These are phyloP conservation scores for Fusarium miscanthi DNA, from an alignment of 2,329 filamentous ascomycete species.

Conservation along the genomic window DNA sequence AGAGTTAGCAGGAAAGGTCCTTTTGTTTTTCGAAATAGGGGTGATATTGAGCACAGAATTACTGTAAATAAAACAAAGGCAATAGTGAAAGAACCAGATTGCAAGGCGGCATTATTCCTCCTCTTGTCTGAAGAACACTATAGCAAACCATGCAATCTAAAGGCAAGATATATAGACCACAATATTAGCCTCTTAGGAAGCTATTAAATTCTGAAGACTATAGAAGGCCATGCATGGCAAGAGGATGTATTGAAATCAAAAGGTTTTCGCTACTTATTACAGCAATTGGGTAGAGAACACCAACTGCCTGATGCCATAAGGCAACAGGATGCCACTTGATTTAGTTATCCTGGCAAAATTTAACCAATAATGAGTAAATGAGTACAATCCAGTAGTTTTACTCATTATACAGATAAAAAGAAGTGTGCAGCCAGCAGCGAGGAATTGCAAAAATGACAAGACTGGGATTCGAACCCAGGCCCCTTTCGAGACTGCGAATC, in stretches of 20 bases:
- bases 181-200: fast-evolving
- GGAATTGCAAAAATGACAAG: conserved; percentile 17
- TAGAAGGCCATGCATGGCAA: fast-evolving
- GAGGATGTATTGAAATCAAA: fast-evolving
- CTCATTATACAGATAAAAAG: not conserved
- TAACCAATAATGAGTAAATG: too few relatives aligned
- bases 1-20: fast-evolving
- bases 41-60: fast-evolving
- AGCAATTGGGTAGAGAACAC: fast-evolving
- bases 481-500: conserved; percentile 43
- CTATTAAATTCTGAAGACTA: fast-evolving
- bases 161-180: fast-evolving
- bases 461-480: conserved; percentile 42
- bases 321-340: too few relatives aligned
- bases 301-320: fast-evolving
- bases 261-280: fast-evolving
- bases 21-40: fast-evolving
- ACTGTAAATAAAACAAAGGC: fast-evolving
- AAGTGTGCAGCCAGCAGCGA: fast-evolving
- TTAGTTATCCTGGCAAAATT: too few relatives aligned
- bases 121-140: not conserved
- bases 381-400: too few relatives aligned
- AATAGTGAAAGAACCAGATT: fast-evolving
- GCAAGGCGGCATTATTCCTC: fast-evolving
- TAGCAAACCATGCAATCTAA: fast-evolving